phyloP scores from a whole-genome alignment of 306 rosid species.

The Crotalaria pallida region DNA sequence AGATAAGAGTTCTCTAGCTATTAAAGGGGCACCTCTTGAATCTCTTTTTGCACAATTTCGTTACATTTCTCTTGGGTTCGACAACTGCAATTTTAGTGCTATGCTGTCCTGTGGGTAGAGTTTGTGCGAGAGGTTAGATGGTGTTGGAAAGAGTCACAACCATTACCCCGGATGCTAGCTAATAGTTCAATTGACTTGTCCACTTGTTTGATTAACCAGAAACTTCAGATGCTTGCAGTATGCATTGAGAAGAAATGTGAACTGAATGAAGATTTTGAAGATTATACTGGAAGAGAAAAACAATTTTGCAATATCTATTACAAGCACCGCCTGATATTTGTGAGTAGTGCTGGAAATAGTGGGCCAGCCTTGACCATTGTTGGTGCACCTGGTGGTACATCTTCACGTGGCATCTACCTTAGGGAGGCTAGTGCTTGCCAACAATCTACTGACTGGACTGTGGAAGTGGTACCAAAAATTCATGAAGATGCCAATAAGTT shows the following conservation, averaged over 20 bases:
- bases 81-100: constrained; percentile 73
- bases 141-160: constrained; percentile 85
- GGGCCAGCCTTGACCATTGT: constrained; percentile 99
- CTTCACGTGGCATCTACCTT: constrained; percentile 87
- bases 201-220: constrained; percentile 71
- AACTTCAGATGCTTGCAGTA: constrained; percentile 76
- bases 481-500: constrained; percentile 84
- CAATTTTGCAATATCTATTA: too few species aligned
- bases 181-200: constrained; percentile 66
- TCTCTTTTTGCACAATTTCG: constrained; percentile 76
- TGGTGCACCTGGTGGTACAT: constrained; percentile 99
- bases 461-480: constrained; percentile 78
- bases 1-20: constrained; percentile 46
- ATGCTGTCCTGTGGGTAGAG: constrained; percentile 67
- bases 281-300: constrained; percentile 63
- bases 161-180: constrained; percentile 60
- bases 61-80: constrained; percentile 71
- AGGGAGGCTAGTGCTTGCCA: constrained; percentile 77
- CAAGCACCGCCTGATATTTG: constrained; percentile 78
- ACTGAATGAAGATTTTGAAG: constrained; percentile 56
- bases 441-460: constrained; percentile 90
- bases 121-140: constrained; percentile 78
- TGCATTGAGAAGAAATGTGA: constrained; percentile 62
- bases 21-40: constrained; percentile 70
- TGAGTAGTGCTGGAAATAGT: constrained; percentile 97